A percentile compares a stretch with the other conserved stretches of the same genome.
Evolutionary conservation across 768 basidiomycete species (phyloP).

Genomic region (Ramaria sp.): DNA sequence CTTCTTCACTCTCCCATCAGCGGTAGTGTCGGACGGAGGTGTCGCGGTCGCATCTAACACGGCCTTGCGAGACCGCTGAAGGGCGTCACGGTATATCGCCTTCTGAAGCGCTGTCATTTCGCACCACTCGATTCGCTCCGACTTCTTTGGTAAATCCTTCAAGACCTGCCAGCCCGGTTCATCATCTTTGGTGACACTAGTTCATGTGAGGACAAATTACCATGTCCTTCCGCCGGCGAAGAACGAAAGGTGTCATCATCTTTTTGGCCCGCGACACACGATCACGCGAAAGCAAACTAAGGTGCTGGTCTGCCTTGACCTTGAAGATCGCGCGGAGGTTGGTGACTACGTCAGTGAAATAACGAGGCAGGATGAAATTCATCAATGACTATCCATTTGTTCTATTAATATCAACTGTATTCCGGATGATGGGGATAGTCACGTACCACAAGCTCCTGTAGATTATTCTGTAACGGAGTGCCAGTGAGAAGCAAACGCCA

Average conservation of each 20-base stretch:
- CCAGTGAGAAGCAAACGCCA: conserved; percentile 94
- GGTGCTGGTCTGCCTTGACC: conserved; percentile 84
- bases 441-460: conserved; percentile 82
- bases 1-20: conserved; percentile 21
- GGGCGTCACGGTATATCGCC: conserved; percentile 74
- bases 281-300: conserved; percentile 81
- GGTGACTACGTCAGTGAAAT: conserved; percentile 66
- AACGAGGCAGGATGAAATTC: conserved; percentile 93
- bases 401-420: conserved; percentile 4
- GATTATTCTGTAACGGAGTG: conserved; percentile 87
- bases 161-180: conserved; percentile 48
- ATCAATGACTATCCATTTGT: conserved; percentile 65
- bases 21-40: conserved; percentile 16
- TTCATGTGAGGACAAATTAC: conserved; percentile 24
- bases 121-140: conserved; percentile 91
- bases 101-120: conserved; percentile 79
- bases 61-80: conserved; percentile 77
- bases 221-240: conserved; percentile 95
- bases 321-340: conserved; percentile 93
- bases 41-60: conserved; percentile 38
- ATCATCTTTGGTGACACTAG: background rate
- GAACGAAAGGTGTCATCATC: conserved; percentile 99
- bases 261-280: conserved; percentile 93
- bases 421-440: background rate
- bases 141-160: conserved; percentile 86